These are phyloP conservation scores for Coix lacrymajobi DNA, from an alignment of 176 grass and related monocot genomes.

Conservation along the genomic window DNA sequence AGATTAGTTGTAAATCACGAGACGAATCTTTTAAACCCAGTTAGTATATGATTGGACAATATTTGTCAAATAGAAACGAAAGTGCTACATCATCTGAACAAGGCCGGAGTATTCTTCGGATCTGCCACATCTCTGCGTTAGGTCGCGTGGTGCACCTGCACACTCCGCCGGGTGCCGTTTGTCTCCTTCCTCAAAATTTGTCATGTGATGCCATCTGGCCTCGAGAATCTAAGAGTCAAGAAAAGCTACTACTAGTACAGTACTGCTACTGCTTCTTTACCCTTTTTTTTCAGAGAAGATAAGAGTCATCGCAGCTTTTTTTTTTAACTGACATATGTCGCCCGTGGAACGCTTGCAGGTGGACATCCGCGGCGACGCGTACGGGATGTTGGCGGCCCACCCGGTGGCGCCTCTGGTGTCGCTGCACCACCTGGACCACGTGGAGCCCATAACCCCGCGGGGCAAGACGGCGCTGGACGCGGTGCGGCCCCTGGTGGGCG, in stretches of 20 bases:
- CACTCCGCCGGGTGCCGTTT: neutral
- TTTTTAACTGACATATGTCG: neutral
- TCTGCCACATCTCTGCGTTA: neutral
- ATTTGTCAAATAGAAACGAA: no score
- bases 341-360: conserved; percentile 21
- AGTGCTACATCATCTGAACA: no score
- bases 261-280: neutral
- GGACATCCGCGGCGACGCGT: conserved; percentile 71
- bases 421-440: conserved; percentile 80
- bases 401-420: conserved; percentile 78
- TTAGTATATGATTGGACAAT: no score
- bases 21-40: no score
- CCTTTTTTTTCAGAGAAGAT: no score
- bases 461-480: conserved; percentile 36
- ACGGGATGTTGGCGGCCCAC: conserved; percentile 83
- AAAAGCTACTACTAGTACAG: neutral
- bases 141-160: conserved; percentile 11
- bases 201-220: neutral
- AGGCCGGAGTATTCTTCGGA: conserved; percentile 2
- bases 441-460: conserved; percentile 48
- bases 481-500: conserved; percentile 30
- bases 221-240: neutral
- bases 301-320: neutral
- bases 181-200: neutral
- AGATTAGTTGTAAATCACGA: no score